Base-by-base conservation (phyloP, 2,329 filamentous ascomycete species). In the Thielaviopsis euricoi region DNA sequence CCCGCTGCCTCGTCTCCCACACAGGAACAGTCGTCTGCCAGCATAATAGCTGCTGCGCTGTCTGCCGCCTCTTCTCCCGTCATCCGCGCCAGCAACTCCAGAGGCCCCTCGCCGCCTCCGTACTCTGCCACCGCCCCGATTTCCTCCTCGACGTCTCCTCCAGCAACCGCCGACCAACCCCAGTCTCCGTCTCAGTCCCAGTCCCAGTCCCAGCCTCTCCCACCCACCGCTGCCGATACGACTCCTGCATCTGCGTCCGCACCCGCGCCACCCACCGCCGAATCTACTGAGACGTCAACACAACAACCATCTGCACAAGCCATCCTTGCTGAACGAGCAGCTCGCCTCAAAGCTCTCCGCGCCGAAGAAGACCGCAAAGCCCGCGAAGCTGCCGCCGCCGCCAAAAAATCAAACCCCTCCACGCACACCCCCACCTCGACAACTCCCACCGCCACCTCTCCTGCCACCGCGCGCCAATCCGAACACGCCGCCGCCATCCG, bases 401-500 rank as follows among this genome's bases (percentile, higher is more conserved):
- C 54, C 22, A 50, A 54, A 17, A 37, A 73, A 25, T 71, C 70
- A 7, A 68, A 70, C 61, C 65, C 70, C 57, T 66, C 66, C 1
- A 63, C 65, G 43, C 63, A 68, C 23, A 64, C 67, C 0, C 62
- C 66, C 12, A 66, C 65, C 23, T 67, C 66, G 15, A 33, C 53
- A 3, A 50, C 50, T 7, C n/a, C 52, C 9, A 26, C 37, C 43
- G 59, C 57, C 4, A 25, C 57, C 19, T 21, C 37, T 12, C 37
- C 37, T 26, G 59, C 57, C 4, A 25, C 57, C 19, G 21, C 37
- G 37, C 37, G 46, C 6, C 61, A 73, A 43, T 69, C 73, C 52
- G 73, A 73, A 65, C 73, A 80, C 66, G 74, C 75, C 3, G 73
- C 78, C 52, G 68, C 77, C 55, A 72, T 85, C 58, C 82, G 78